phyloP scores from a whole-genome alignment of 1,139 yeast species.

The Yamadazyma kanchanaburiensis region DNA sequence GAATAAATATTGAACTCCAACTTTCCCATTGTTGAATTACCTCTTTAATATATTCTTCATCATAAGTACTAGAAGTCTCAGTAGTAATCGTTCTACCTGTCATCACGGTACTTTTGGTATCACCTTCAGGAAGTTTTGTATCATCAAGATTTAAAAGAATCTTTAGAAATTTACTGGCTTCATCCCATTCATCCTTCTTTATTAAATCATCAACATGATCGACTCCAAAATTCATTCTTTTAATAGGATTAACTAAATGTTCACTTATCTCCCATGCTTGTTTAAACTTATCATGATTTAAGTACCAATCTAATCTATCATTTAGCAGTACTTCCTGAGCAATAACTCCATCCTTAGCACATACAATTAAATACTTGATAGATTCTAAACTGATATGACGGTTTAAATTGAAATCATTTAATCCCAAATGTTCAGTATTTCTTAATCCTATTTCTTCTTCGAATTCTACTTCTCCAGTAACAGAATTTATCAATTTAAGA shows the following conservation, averaged over 20 bases:
- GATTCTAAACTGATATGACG: constrained; percentile 35
- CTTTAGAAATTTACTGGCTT: constrained; percentile 51
- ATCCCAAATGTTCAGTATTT: constrained; percentile 58
- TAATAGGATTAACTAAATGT: constrained; percentile 46
- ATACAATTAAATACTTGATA: constrained; percentile 60
- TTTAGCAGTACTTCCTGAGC: constrained; percentile 65
- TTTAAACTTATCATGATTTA: constrained; percentile 48
- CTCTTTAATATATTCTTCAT: constrained; percentile 29
- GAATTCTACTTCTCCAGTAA: constrained; percentile 70
- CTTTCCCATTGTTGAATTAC: constrained; percentile 60
- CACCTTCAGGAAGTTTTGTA: constrained; percentile 28
- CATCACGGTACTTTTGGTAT: constrained; percentile 27
- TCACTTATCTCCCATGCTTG: constrained; percentile 80
- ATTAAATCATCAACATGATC: constrained; percentile 59
- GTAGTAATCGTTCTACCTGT: constrained; percentile 12
- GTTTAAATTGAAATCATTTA: constrained; percentile 75
- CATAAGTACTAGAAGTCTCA: constrained; percentile 13
- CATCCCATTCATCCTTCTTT: constrained; percentile 50
- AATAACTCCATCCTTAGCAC: constrained; percentile 79
- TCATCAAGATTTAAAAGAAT: constrained; percentile 33
- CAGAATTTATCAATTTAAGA: constrained; percentile 60
- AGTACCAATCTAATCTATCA: constrained; percentile 75
- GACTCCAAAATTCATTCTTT: constrained; percentile 60
- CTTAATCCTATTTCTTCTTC: constrained; percentile 77
- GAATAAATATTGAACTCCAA: constrained; percentile 57